Conservation (phyloP, 176 grass and related monocot species). For the Phoenix dactylifera region DNA sequence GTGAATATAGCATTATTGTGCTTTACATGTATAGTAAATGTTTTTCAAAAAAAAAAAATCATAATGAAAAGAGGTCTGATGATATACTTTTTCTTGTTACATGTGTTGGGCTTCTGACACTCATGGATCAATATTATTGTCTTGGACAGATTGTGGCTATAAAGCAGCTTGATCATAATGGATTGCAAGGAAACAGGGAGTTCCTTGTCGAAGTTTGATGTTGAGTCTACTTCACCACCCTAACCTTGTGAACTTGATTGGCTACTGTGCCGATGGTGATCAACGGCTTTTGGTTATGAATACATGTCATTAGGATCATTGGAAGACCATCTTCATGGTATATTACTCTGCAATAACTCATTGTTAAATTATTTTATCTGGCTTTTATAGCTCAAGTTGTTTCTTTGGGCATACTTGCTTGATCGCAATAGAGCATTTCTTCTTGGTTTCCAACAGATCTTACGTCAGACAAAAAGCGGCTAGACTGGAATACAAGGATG, state of each 20-base stretch:
- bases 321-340: constrained; percentile 55
- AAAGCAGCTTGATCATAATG: constrained; percentile 57
- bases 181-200: constrained; percentile 54
- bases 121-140: neutral
- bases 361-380: neutral
- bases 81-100: too few species aligned
- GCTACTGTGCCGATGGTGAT: constrained; percentile 55
- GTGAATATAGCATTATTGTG: too few species aligned
- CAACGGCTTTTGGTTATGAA: constrained; percentile 57
- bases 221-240: constrained; percentile 51
- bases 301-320: constrained; percentile 54
- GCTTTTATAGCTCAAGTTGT: neutral
- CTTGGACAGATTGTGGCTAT: constrained; percentile 40
- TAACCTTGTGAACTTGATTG: constrained; percentile 51
- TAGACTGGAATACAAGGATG: constrained; percentile 28
- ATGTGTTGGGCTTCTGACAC: too few species aligned
- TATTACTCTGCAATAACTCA: neutral
- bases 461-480: constrained; percentile 20
- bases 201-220: constrained; percentile 54
- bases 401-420: neutral
- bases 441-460: constrained; percentile 21
- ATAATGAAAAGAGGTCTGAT: too few species aligned
- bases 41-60: too few species aligned
- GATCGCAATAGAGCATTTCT: neutral
- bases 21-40: too few species aligned